Evolutionary conservation across 1,139 yeast species (phyloP), one percentile per base, ranked within the genome.

Genomic region (Wickerhamomyces sp.): DNA sequence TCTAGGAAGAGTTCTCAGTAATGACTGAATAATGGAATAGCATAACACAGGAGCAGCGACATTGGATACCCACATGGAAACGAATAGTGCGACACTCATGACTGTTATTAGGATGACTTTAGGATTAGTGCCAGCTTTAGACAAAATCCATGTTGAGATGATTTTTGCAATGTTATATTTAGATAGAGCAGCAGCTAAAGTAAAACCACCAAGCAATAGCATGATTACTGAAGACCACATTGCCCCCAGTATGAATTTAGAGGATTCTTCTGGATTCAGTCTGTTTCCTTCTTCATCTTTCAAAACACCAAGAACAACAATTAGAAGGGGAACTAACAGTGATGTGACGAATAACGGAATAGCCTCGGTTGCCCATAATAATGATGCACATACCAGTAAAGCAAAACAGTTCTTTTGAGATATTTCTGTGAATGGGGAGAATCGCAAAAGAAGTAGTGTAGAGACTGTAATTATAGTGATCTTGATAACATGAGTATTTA

Each of bases 151-250:
- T 0, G 96, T 86, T 5, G 96, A 87, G 30, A 89, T 68, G 30
- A 84, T 74, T 57, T 86, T 88, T 38, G 96, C 97, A 48, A 90
- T 77, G 57, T 88, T 83, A 63, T 86, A 88, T 62, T 89, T 90
- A 32, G 96, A 86, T 43, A 90, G 68, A 0, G 96, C 97, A 13
- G 96, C 96, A 10, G 97, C 97, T 42, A 90, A 68, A 0, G 97
- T 85, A 63, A 90, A 90, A 3, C 97, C 97, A 49, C 97, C 97
- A 20, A 90, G 66, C 41, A 90, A 68, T 36, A 90, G 68, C 84
- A 89, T 78, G 49, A 90, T 86, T 15, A 89, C 95, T 1, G 96
- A 87, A 6, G 94, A 82, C 97, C 97, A 90, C 97, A 90, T 90
- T 20, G 88, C 70, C 1, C 87, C 68, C 49, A 92, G 74, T 42